Base-by-base conservation (phyloP, 805 yeast genomes). In the Barnettozyma wickerhamii region DNA sequence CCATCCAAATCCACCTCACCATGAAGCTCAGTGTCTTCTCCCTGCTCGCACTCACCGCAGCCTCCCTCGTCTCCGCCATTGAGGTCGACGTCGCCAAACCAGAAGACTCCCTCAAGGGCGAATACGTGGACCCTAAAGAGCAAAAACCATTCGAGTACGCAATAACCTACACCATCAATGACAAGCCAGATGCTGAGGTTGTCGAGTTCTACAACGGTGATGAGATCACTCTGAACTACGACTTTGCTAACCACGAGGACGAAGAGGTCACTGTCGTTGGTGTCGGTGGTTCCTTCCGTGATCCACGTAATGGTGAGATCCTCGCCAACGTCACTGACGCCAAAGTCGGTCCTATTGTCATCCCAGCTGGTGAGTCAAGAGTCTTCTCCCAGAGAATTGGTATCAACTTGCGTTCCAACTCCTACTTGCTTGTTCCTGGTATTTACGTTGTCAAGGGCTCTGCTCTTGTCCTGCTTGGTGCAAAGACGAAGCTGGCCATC, bases 261-360 rank as follows among this genome's bases (percentile, higher is more conserved):
- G 61, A 56, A 13, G 69, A 69, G 5, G 66, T 75, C 31, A 65
- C 73, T 17, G 61, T 85, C 41, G 74, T 79, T 35, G 93, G 88
- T 43, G 76, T 81, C 41, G 83, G 86, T 40, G 93, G 93, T 41
- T 55, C 71, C 40, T 71, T 84, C 61, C 65, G 72, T 41, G 71
- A 78, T 44, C 78, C 84, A 19, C 64, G 63, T 45, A 69, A 73
- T 37, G 75, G 79, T 43, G 71, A 69, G 34, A 50, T 68, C 35
- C 56, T 63, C 21, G 77, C 81, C 49, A 84, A 85, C 59, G 67
- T 86, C 57, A 77, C 93, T 19, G 74, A 77, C 38, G 74, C 79
- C 37, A 67, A 74, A 41, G 60, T 84, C 40, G 90, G 84, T 13
- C 87, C 89, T 14, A 45, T 80, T 38, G 50, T 58, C 7, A 65